A percentile compares a stretch with the other conserved stretches of the same genome.
These are phyloP conservation scores for Sporisorium reilianum DNA, from an alignment of 1,284 basidiomycete genomes.

Conservation along the genomic window DNA sequence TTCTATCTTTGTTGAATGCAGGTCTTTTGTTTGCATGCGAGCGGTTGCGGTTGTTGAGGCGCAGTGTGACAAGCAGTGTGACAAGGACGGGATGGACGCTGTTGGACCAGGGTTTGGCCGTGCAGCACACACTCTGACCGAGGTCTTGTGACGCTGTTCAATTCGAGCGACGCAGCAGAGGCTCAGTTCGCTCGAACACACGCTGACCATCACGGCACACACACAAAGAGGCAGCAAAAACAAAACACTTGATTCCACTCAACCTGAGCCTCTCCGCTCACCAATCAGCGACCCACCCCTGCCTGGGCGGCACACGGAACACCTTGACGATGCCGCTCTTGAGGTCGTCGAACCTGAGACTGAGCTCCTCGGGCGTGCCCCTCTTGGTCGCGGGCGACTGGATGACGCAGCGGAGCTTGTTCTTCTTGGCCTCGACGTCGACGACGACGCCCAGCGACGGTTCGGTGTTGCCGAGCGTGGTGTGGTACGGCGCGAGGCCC, in stretches of 20 bases:
- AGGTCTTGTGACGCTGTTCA: too few relatives aligned
- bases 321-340: constrained; percentile 80
- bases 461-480: constrained; percentile 76
- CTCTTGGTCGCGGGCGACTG: constrained; percentile 75
- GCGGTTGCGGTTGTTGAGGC: too few relatives aligned
- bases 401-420: constrained; percentile 50
- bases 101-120: too few relatives aligned
- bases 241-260: too few relatives aligned
- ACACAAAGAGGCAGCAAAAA: too few relatives aligned
- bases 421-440: constrained; percentile 74
- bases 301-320: constrained; percentile 45
- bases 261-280: too few relatives aligned
- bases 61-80: too few relatives aligned
- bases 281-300: constrained; percentile 47
- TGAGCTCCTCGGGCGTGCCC: constrained; percentile 78
- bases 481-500: constrained; percentile 78
- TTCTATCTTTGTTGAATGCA: constrained; percentile 10
- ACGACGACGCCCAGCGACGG: constrained; percentile 80
- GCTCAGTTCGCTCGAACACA: too few relatives aligned
- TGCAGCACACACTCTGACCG: too few relatives aligned
- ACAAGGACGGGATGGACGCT: too few relatives aligned
- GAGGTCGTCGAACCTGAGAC: constrained; percentile 87
- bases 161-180: too few relatives aligned
- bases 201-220: too few relatives aligned
- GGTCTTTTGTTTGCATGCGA: background rate